phyloP scores from a whole-genome alignment of 2,329 filamentous ascomycete species.

The Paecilomyces fulvus region DNA sequence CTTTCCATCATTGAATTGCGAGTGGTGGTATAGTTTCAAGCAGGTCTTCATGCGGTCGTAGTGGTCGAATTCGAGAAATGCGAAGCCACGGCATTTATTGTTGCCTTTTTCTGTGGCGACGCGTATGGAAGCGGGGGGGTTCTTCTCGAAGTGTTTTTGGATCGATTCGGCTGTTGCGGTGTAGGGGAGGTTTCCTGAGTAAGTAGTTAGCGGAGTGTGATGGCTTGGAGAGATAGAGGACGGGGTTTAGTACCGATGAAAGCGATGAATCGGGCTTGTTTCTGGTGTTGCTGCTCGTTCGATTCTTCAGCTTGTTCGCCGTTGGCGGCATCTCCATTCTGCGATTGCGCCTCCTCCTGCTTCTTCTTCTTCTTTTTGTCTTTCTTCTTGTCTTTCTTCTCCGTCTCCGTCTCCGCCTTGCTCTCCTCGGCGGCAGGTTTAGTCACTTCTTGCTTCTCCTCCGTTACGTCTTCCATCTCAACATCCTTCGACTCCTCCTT shows the following conservation, averaged over 20 bases:
- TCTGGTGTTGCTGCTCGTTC: conserved; percentile 14
- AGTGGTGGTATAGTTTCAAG: conserved; percentile 83
- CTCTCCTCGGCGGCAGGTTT: too few species aligned
- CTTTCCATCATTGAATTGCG: conserved; percentile 55
- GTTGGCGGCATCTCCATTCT: conserved; percentile 10
- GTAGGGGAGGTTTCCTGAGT: conserved; percentile 76
- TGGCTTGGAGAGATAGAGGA: conserved; percentile 3
- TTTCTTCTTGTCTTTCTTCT: conserved; percentile 17
- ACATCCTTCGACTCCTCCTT: conserved; percentile 11
- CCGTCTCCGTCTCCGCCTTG: conserved; percentile 7
- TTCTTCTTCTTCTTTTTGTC: conserved; percentile 21
- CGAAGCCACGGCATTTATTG: conserved; percentile 63
- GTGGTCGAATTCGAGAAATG: conserved; percentile 80
- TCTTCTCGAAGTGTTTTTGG: conserved; percentile 65
- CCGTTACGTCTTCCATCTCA: conserved; percentile 11
- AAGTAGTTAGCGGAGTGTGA: conserved; percentile 10
- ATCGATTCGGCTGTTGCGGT: conserved; percentile 64
- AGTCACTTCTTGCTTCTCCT: conserved; percentile 6
- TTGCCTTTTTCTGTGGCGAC: conserved; percentile 60
- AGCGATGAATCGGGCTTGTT: conserved; percentile 59
- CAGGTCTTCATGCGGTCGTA: conserved; percentile 90
- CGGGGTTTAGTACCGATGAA: conserved; percentile 53
- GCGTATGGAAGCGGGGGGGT: conserved; percentile 62
- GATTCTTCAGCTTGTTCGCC: conserved; percentile 10
- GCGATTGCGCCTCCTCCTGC: conserved; percentile 10